These are phyloP conservation scores for Peronospora belbahrii DNA, from an alignment of 352 stramenopile species.

Conservation along the genomic window DNA sequence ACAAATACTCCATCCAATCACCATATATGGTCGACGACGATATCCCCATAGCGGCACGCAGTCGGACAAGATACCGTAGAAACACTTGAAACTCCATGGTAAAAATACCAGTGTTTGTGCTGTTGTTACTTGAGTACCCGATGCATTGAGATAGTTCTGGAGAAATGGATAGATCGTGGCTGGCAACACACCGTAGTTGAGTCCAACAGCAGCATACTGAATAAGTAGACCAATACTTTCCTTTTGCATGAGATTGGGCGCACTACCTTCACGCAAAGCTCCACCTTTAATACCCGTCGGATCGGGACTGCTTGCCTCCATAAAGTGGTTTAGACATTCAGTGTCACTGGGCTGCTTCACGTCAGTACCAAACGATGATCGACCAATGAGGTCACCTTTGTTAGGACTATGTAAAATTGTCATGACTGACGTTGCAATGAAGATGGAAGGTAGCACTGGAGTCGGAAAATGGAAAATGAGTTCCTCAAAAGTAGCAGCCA, in stretches of 20 bases:
- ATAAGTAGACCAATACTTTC: conserved; percentile 37
- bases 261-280: conserved; percentile 30
- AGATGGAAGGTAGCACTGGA: no score
- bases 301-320: conserved; percentile 21
- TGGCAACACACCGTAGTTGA: conserved; percentile 40
- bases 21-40: conserved; percentile 47
- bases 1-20: conserved; percentile 47
- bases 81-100: conserved; percentile 27
- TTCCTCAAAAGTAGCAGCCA: no score
- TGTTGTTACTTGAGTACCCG: conserved; percentile 17
- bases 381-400: background rate
- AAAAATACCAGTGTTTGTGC: conserved; percentile 20
- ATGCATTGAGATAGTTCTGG: conserved; percentile 27
- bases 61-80: conserved; percentile 25
- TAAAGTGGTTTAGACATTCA: conserved; percentile 12
- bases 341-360: conserved; percentile 14
- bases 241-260: conserved; percentile 28
- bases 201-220: conserved; percentile 45
- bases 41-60: conserved; percentile 32
- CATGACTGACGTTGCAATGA: background rate
- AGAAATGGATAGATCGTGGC: conserved; percentile 29
- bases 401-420: background rate
- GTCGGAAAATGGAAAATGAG: no score
- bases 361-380: conserved; percentile 36
- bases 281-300: conserved; percentile 30